A percentile compares a stretch with the other conserved stretches of the same genome.
phyloP scores from a whole-genome alignment of 2,329 filamentous ascomycete species.

The Lasiodiplodia sp. region DNA sequence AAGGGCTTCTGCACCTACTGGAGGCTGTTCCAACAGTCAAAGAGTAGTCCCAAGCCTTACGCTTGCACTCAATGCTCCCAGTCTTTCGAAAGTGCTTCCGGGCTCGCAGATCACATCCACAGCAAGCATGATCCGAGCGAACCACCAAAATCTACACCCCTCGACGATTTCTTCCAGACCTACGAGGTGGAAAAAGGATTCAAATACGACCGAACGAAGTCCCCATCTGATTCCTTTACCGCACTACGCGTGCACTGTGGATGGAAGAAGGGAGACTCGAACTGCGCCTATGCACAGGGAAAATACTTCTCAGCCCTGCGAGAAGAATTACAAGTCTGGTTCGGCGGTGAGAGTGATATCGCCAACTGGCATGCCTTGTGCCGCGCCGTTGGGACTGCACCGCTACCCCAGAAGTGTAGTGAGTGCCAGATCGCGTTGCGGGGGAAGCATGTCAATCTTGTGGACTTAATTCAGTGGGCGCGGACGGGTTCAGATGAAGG shows the following conservation, averaged over 20 bases:
- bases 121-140: neutral
- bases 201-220: neutral
- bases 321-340: neutral
- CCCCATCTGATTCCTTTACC: neutral
- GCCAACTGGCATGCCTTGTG: neutral
- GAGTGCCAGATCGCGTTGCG: neutral
- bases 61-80: too few relatives aligned
- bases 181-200: neutral
- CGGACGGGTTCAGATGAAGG: neutral
- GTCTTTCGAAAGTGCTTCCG: too few relatives aligned
- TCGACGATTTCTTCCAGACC: neutral
- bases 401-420: neutral
- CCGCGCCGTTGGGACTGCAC: neutral
- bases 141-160: neutral
- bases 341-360: neutral
- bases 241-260: neutral
- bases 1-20: too few relatives aligned
- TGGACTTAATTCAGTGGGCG: neutral
- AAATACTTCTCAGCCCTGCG: neutral
- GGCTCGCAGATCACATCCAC: neutral
- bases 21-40: too few relatives aligned
- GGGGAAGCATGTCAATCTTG: neutral
- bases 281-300: neutral
- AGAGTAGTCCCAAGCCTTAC: too few relatives aligned
- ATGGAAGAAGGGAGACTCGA: neutral